These are phyloP conservation scores for Penicillium sp. DNA, from an alignment of 2,329 filamentous ascomycete species.

Conservation along the genomic window DNA sequence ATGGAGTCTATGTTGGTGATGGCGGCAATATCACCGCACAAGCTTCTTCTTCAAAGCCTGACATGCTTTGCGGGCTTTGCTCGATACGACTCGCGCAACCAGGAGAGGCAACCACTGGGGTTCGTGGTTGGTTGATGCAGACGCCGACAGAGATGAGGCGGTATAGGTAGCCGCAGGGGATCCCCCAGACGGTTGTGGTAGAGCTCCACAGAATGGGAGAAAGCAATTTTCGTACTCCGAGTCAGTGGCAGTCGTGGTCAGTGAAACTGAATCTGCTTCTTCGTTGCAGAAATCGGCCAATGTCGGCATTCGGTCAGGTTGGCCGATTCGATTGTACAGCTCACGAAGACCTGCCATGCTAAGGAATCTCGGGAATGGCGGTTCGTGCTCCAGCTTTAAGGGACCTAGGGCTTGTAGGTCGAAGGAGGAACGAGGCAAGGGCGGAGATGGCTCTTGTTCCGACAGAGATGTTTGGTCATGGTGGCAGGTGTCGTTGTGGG, in stretches of 20 bases:
- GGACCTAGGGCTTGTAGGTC: background rate
- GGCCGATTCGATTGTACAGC: constrained; percentile 1
- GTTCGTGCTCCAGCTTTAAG: constrained; percentile 6
- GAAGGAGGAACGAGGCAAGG: background rate
- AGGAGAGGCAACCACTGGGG: background rate
- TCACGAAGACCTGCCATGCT: constrained; percentile 1
- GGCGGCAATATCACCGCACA: background rate
- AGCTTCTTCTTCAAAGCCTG: background rate
- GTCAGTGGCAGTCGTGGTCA: background rate
- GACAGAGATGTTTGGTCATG: background rate
- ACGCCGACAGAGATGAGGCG: background rate
- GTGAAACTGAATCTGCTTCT: background rate
- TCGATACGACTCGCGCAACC: background rate
- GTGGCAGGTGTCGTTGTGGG: background rate
- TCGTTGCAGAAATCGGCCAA: background rate
- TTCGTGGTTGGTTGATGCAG: background rate
- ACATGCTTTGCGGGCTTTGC: background rate
- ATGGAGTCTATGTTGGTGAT: too few species aligned
- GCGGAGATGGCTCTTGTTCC: background rate
- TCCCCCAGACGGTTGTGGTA: background rate
- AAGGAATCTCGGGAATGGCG: constrained; percentile 2
- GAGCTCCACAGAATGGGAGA: background rate
- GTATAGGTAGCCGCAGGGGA: background rate
- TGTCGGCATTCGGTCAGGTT: background rate
- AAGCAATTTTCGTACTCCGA: background rate